Base-by-base conservation (phyloP, 129 eudicot species). In the Erigeron canadensis region DNA sequence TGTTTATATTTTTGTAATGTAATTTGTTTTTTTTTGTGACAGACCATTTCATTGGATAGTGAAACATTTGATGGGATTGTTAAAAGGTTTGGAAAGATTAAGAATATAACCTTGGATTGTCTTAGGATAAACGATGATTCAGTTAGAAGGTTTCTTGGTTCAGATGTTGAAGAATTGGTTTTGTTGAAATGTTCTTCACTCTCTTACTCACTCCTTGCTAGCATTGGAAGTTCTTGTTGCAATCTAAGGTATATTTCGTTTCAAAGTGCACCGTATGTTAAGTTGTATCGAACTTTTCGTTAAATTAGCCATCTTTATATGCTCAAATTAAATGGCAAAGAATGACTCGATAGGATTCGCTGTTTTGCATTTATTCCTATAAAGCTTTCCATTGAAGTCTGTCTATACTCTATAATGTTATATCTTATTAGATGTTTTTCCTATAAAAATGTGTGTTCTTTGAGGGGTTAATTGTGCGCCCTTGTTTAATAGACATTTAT, bases 151-250 rank as follows among this genome's bases (percentile, higher is more conserved):
- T 17, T 86, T 19, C 85, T 86, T 12, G 84, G 83, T 18, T 75
- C 85, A 18, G 69, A 84, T 65, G 43, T 89, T 61, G 79, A 75
- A 63, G 87, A 89, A 70, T 43, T 89, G 76, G 73, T 48, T 82
- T 86, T 89, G 84, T 80, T 89, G 50, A 86, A 89, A 79, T 77
- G 92, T 63, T 75, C 81, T 41, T 79, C 84, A 12, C 59, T 89
- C 34, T 82, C 96, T 12, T 80, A 34, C 18, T 40, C 16, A 22
- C 43, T 89, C 77, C 73, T 89, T 77, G 23, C 77, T 41, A 48
- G 77, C 43, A 80, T 89, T 64, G 84, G 87, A 51, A 59, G 40
- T 5, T 40, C n/a, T 45, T 86, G 96, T 66, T 92, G 92, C 9
- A 86, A 86, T 71, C 80, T 89, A 74, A 88, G 91, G 91, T 87